Evolutionary conservation across 805 yeast genomes (phyloP), one percentile per base, ranked within the genome.

Genomic region (Lachancea meyersii): DNA sequence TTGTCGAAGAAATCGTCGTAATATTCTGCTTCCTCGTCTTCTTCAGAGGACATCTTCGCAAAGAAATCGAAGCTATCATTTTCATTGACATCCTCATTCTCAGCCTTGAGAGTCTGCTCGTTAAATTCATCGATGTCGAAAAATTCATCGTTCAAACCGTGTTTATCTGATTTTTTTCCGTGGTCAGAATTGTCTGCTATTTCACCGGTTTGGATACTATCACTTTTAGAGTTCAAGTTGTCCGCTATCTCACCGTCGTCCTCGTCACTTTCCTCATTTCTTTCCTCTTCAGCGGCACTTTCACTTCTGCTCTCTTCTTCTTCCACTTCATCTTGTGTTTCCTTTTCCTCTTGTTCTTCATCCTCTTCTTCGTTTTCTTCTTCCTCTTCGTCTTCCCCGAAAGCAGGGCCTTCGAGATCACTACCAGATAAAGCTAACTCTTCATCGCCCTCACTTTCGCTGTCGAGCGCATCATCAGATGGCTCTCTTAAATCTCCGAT

Each of bases 101-200:
- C 60, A 52, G 78, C 72, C 3, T 75, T 83, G 32, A 84, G 56
- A n/a, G 80, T 77, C 58, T 80, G 87, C 55, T 73, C 76, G 64
- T 83, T 86, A 68, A 85, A 91, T 41, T 83, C 85, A 50, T 87
- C 95, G 32, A 91, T 77, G 46, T 86, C 79, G 58, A 91, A 91
- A 52, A 88, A 82, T 5, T 79, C 86, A 54, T 86, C 95, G 57
- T 89, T 85, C 23, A 89, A 70, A 1, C 88, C 91, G 53, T 72
- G 75, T 2, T 65, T 72, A 53, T 56, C 63, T 10, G 55, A 64
- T 11, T 55, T 61, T 16, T 13, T 32, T 19, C 11, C 18, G 6
- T 18, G 13, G 13, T n/a, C 16, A 7, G 31, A 7, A 6, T 28
- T n/a, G 16, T 13, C 19, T 30, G 19, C 32, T 10, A 16, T 5